Evolutionary conservation across 345 rosid genomes (phyloP), one percentile per base, ranked within the genome.

Genomic region (Linum usitatissimum): DNA sequence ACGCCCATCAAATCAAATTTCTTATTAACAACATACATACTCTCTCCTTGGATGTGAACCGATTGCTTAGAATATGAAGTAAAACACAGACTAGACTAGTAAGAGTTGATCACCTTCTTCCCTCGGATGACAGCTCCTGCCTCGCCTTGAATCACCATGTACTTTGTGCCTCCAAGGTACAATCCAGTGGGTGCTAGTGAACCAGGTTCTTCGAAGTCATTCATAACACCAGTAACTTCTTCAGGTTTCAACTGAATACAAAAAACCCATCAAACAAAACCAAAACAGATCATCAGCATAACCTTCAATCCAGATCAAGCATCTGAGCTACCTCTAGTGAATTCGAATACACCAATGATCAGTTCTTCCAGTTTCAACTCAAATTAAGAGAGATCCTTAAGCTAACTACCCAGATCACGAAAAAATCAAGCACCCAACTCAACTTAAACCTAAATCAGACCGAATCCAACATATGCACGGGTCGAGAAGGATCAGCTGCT

Each of bases 131-230:
- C 59, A 18, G 59, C 59, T 55, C 59, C 59, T 14, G 59, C 6
- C 30, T 55, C 59, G 9, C 59, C 59, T 19, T 55, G 59, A 55
- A 55, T 55, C 59, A 55, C 59, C 59, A 55, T 55, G 30, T 55
- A 55, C 59, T 55, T 55, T 18, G 59, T 55, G 59, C 59, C 59
- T 20, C 59, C 59, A 18, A 55, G 59, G 59, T 18, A 55, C 59
- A 55, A 55, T 9, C 59, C 59, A 20, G 59, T 55, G 59, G 59
- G 59, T 18, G 59, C 59, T 14, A 55, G 59, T 18, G 59, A 14
- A 6, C 59, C 59, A 28, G 59, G 59, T 9, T 55, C 59, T 2
- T 55, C 12, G 14, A 55, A 55, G 59, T 55, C 59, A 17, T 55
- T 55, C 59, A 55, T 55, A 19, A 55, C 19, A 9, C 59, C 59